Base-by-base conservation (phyloP, 495 filamentous ascomycete genomes). In the Achaetomiella virescens region DNA sequence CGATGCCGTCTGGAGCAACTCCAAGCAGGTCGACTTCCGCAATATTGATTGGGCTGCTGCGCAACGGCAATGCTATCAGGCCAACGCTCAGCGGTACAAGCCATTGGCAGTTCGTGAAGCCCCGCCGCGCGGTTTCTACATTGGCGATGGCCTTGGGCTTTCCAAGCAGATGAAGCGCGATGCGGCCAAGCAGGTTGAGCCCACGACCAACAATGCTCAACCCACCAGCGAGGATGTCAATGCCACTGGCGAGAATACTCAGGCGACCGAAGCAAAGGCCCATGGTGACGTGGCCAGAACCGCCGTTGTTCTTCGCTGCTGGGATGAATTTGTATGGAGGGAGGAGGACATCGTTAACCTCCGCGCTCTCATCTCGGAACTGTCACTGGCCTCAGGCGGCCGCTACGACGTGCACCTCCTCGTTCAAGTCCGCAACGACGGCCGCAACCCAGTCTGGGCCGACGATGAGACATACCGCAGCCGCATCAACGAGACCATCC, bases 361-460 rank as follows among this genome's bases (percentile, higher is more conserved):
- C 24, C 81, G 90, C 37, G 79, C 88, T 1, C 73, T 93, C 55
- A 84, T 95, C 61, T 81, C 84, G 31, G 90, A 95, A 67, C 70
- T 91, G 14, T 82, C 84, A 0, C 72, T 95, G 11, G 79, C 83
- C 50, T 88, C 87, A 7, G 89, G 90, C 12, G 88, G 81, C 6
- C 86, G 90, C 58, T 95, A 92, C 66, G 82, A 89, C 61, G 78
- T 95, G 31, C 88, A 90, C 63, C 75, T 95, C 2, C 78, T 92
- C 25, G 81, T 93, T 4, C 86, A 95, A 63, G 82, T 90, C 42
- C 71, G 73, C 44, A 89, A 89, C 58, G 83, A 91, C 59, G 71
- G 75, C 29, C 71, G 71, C 42, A 67, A 81, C 41, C 80, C 82
- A 12, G 84, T 92, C 55, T 86, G 82, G 75, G 78, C 82, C 10